Evolutionary conservation across 495 filamentous ascomycete genomes (phyloP).

Genomic region (Penicillium goetzii): DNA sequence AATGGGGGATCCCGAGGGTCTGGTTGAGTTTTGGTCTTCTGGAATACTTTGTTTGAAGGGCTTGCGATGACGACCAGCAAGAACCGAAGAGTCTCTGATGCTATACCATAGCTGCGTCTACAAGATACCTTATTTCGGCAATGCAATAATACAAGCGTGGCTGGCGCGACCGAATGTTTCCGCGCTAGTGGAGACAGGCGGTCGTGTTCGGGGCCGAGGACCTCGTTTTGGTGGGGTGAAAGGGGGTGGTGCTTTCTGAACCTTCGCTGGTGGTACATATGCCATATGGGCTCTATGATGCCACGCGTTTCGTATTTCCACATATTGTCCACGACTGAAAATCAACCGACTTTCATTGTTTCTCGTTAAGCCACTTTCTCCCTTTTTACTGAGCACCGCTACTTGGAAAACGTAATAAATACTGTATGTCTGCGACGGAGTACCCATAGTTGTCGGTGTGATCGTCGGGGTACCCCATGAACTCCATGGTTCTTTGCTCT

Average conservation of each 20-base stretch:
- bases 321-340: not conserved
- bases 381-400: not conserved
- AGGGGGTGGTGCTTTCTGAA: not conserved
- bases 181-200: conserved; percentile 3
- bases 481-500: not conserved
- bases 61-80: not conserved
- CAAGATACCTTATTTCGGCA: conserved; percentile 2
- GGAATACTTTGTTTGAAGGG: not conserved
- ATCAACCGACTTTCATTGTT: not conserved
- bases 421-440: not conserved
- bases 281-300: not conserved
- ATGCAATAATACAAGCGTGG: not conserved
- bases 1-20: conserved; percentile 6
- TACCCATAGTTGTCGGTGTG: not conserved
- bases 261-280: not conserved
- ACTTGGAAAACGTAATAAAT: not conserved
- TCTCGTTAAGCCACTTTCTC: not conserved
- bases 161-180: conserved; percentile 4
- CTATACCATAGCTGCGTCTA: not conserved
- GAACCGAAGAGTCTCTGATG: not conserved
- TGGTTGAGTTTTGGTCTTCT: not conserved
- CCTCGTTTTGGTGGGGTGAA: not conserved
- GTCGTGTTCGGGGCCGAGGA: conserved; percentile 1
- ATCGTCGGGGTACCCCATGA: not conserved
- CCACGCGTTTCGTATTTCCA: not conserved